Base-by-base conservation (phyloP, 2,329 filamentous ascomycete genomes). In the Parastagonospora avenae region DNA sequence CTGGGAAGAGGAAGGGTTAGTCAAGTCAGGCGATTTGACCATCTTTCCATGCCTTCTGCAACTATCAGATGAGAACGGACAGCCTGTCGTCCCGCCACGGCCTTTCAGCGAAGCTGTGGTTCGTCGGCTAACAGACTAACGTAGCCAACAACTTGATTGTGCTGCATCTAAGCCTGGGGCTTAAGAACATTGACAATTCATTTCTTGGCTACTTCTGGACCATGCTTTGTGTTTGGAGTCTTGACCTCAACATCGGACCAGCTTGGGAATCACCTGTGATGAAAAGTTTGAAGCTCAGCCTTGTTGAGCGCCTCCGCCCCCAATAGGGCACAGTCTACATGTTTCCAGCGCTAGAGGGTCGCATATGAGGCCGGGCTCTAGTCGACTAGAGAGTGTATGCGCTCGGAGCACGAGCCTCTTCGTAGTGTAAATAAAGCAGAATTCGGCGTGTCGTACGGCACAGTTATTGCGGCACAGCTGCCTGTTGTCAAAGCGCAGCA, bases 31-130 rank as follows among this genome's bases (percentile, higher is more conserved):
- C 8, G 67, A 63, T 15, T 42, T 74, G 2, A 70, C 69, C 42
- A 61, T 73, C 10, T 74, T 72, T 37, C 72, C 72, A 7, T 68
- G 67, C 8, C 60, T 75, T 41, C 48, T 73, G 35, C 69, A 74
- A 46, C 42, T 68, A 2, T 52, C 59, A 14, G 65, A 73, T 37
- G 72, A 74, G 30, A 46, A 54, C 9, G 68, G 68, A 1, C 52
- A 63, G 38, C 32, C 45, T n/a, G 39, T 71, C n/a, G 57, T 35
- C 9, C 62, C 63, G 19, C 67, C 71, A 9, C 52, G 66, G 12
- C 51, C 58, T 1, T 71, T 72, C 40, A 70, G 58, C 46, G 66
- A 71, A 49, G 60, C 64, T 45, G 56, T 69, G 8, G 46, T 66
- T 2, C 58, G 68, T 19, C 60, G 50, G 2, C 54, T 71, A 6